phyloP scores from a whole-genome alignment of 2,329 filamentous ascomycete genomes.

The Fusarium sulawesiense region DNA sequence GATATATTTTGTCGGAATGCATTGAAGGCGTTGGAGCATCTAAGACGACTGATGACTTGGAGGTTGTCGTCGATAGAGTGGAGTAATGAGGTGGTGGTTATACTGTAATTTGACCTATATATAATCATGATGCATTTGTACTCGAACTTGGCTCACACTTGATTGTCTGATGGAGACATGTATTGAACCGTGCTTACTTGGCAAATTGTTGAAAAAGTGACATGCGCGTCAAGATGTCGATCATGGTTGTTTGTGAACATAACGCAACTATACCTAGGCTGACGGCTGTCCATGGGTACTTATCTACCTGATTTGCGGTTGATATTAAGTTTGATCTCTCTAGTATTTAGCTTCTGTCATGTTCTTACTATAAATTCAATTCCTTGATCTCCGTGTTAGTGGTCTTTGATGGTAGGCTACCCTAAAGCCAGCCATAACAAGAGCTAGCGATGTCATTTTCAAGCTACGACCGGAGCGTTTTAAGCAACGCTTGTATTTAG shows the following conservation, averaged over 20 bases:
- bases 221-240: background rate
- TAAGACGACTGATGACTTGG: background rate
- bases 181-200: background rate
- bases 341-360: background rate
- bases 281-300: background rate
- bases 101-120: conserved; percentile 27
- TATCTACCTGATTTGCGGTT: background rate
- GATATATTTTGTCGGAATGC: conserved; percentile 27
- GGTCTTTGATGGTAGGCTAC: background rate
- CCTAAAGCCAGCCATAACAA: background rate
- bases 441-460: background rate
- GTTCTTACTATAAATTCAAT: background rate
- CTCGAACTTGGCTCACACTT: background rate
- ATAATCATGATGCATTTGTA: conserved; percentile 18
- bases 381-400: background rate
- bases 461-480: background rate
- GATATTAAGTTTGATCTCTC: background rate
- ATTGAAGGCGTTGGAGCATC: conserved; percentile 37
- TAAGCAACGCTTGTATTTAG: background rate
- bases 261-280: background rate
- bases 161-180: background rate
- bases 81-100: conserved; percentile 40
- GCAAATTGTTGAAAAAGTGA: background rate
- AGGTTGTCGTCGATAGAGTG: conserved; percentile 12
- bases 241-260: background rate